Evolutionary conservation across 305 asterid species (phyloP).

Genomic region (Fraxinus floribunda): DNA sequence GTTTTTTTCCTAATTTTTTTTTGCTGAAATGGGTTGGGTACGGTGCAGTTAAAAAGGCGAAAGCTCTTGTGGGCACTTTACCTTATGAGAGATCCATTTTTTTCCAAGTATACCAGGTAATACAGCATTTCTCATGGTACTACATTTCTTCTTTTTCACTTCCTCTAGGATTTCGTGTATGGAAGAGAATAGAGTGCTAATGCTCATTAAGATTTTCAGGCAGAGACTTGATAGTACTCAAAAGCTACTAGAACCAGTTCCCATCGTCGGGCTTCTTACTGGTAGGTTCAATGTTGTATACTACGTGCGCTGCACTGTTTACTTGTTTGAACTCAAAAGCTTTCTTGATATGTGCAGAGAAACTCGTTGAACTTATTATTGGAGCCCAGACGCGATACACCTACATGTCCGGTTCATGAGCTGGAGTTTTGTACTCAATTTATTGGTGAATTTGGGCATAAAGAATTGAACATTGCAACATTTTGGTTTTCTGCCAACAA

Average conservation of each 20-base stretch:
- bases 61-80: constrained; percentile 86
- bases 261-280: constrained; percentile 71
- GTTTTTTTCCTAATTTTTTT: background rate
- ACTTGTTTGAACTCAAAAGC: background rate
- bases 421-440: constrained; percentile 1
- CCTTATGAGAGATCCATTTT: constrained; percentile 96
- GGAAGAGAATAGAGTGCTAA: constrained; percentile 19
- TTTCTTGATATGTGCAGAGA: constrained; percentile 47
- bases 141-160: background rate
- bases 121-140: background rate
- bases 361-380: constrained; percentile 73
- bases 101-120: constrained; percentile 79
- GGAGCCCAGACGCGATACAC: constrained; percentile 98
- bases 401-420: constrained; percentile 95
- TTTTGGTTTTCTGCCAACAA: too few relatives aligned
- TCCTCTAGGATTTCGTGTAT: background rate
- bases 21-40: background rate
- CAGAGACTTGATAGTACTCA: constrained; percentile 64
- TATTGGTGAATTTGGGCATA: background rate
- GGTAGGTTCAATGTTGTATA: constrained; percentile 31
- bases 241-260: constrained; percentile 72
- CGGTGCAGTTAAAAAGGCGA: constrained; percentile 74
- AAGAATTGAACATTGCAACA: too few relatives aligned
- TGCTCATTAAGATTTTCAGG: constrained; percentile 43
- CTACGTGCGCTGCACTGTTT: too few relatives aligned